These are phyloP conservation scores for Candida tibetensis DNA, from an alignment of 805 yeast species.

Conservation along the genomic window DNA sequence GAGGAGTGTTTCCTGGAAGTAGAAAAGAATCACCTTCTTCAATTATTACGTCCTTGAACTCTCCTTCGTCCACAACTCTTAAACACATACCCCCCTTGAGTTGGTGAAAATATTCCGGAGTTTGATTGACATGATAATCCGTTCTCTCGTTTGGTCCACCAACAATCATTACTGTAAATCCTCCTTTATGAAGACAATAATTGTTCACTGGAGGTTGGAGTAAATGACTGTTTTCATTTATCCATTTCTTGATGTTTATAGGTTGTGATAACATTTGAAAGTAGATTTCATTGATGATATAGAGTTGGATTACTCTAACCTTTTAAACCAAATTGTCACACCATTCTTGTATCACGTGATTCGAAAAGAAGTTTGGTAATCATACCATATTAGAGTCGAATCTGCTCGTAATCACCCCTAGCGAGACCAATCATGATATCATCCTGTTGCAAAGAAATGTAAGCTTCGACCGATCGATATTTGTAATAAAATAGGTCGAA, in stretches of 20 bases:
- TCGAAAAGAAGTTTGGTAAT: too few relatives aligned
- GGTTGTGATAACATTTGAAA: slow-evolving; percentile 56
- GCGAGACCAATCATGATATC: too few relatives aligned
- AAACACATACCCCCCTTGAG: slow-evolving; percentile 83
- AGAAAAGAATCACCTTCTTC: slow-evolving; percentile 86
- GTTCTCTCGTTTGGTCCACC: slow-evolving; percentile 96
- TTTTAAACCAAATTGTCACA: too few relatives aligned
- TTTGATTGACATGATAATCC: slow-evolving; percentile 89
- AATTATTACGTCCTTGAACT: slow-evolving; percentile 70
- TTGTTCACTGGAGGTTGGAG: slow-evolving; percentile 92
- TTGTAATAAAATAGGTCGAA: too few relatives aligned
- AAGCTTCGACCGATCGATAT: too few relatives aligned
- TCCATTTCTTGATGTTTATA: slow-evolving; percentile 77
- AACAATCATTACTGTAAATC: slow-evolving; percentile 91
- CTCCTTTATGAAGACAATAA: slow-evolving; percentile 85
- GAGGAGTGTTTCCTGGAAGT: slow-evolving; percentile 82
- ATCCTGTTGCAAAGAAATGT: too few relatives aligned
- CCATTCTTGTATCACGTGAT: too few relatives aligned
- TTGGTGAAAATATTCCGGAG: slow-evolving; percentile 92
- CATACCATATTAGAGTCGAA: too few relatives aligned
- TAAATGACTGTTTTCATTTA: slow-evolving; percentile 67
- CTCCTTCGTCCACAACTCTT: slow-evolving; percentile 70
- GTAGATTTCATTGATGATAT: not conserved
- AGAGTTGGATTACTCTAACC: too few relatives aligned
- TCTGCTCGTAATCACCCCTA: too few relatives aligned